phyloP scores from a whole-genome alignment of 768 basidiomycete species.

The Trichaptum fuscoviolaceum region DNA sequence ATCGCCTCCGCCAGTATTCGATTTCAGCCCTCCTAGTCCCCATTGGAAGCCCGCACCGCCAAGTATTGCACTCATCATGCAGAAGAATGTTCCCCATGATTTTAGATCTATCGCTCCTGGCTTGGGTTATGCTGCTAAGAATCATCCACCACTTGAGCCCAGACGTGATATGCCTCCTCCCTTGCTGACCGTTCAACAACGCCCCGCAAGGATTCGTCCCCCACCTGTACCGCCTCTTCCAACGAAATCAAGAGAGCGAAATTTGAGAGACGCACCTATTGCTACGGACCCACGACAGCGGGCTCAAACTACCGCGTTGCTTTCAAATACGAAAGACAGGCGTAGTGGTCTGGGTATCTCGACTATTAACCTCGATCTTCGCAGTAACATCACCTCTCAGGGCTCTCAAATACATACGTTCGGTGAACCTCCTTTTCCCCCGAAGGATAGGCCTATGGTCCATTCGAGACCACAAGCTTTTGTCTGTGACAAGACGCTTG shows the following conservation, averaged over 20 bases:
- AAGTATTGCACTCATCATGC: background rate
- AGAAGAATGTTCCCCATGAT: background rate
- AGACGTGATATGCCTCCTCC: background rate
- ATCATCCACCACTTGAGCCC: background rate
- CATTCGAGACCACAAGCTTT: background rate
- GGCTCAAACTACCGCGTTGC: background rate
- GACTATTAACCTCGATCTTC: background rate
- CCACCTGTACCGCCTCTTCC: background rate
- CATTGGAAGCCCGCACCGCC: background rate
- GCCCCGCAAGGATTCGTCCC: background rate
- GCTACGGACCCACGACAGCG: background rate
- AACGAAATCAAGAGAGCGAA: background rate
- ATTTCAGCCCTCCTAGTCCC: background rate
- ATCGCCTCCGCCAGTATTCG: background rate
- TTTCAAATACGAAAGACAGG: background rate
- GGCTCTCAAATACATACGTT: background rate
- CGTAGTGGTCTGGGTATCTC: background rate
- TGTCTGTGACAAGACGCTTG: background rate
- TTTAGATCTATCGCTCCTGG: background rate
- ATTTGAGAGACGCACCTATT: background rate
- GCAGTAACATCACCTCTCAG: background rate
- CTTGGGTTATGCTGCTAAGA: background rate
- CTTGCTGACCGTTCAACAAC: background rate
- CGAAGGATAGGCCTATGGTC: background rate
- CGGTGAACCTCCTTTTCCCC: background rate